Evolutionary conservation across 129 eudicot genomes (phyloP), one percentile per base, ranked within the genome.

Genomic region (Centella asiatica): DNA sequence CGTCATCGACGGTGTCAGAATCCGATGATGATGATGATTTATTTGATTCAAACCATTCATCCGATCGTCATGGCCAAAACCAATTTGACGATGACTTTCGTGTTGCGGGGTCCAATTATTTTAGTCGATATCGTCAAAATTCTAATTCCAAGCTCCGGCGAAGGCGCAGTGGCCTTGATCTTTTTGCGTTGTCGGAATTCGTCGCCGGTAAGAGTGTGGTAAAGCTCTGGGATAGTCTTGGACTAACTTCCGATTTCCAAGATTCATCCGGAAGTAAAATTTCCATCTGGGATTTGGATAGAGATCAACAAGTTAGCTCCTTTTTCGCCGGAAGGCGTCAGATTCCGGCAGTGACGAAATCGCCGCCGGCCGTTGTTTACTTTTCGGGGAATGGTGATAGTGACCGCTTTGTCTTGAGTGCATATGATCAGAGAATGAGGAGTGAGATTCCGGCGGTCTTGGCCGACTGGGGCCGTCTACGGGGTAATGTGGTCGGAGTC

Each of bases 181-280:
- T 75, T 57, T 80, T 79, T 14, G 68, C 84, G 1, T 83, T 81
- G 95, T 71, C 88, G 66, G 97, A 89, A 15, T 83, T 90, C 42
- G 25, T 87, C 0, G 74, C 78, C 56, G 89, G 89, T 3, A 83
- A 79, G 19, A 83, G 81, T 42, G 97, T 90, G 24, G 97, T 90
- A 2, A 83, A 81, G 83, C 63, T 90, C 23, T 90, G 97, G 97
- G 97, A 90, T 57, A 80, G 95, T 47, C 69, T 90, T 17, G 86
- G 87, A 0, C 79, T 89, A 66, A 79, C 80, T 1, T 42, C 83
- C 46, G 86, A 78, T 74, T 78, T 80, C 24, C 88, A 83, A n/a
- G 93, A 84, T 11, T 80, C 80, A 45, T 69, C 52, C 4, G 82
- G 64, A 11, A 64, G 71, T 76, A 80, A 74, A 4, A 77, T 78